Conservation (phyloP, 768 basidiomycete genomes). For the Myochromella boudieri region DNA sequence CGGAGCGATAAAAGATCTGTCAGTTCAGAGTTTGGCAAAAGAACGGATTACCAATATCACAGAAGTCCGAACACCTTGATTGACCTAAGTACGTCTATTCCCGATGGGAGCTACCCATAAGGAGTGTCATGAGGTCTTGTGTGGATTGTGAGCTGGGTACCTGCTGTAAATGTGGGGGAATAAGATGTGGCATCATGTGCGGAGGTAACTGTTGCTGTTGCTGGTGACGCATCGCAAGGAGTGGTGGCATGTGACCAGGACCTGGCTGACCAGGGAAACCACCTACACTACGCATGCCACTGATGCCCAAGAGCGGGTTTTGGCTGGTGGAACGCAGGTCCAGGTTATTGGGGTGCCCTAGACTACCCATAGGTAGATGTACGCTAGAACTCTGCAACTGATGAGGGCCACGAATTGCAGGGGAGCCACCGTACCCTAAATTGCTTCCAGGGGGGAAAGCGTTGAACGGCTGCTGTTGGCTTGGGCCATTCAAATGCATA, state of each 20-base stretch:
- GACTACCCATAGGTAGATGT: slow-evolving; percentile 49
- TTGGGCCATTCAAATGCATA: slow-evolving; percentile 45
- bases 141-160: slow-evolving; percentile 54
- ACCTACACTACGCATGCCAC: slow-evolving; percentile 39
- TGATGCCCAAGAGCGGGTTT: slow-evolving; percentile 49
- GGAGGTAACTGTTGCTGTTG: slow-evolving; percentile 60
- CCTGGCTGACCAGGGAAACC: slow-evolving; percentile 52
- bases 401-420: slow-evolving; percentile 55
- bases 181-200: slow-evolving; percentile 46
- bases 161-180: slow-evolving; percentile 63
- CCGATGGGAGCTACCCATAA: slow-evolving; percentile 72
- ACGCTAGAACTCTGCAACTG: slow-evolving; percentile 48
- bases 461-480: slow-evolving; percentile 50
- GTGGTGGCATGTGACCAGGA: slow-evolving; percentile 41
- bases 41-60: neutral
- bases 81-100: slow-evolving; percentile 43
- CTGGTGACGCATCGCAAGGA: slow-evolving; percentile 50
- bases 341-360: slow-evolving; percentile 54
- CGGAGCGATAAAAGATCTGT: slow-evolving; percentile 1
- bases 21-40: slow-evolving; percentile 5
- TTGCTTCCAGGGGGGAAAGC: slow-evolving; percentile 47
- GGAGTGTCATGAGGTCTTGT: slow-evolving; percentile 80
- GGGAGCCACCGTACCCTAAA: slow-evolving; percentile 42
- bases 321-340: slow-evolving; percentile 55
- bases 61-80: slow-evolving; percentile 4